Conservation (phyloP, 164 flowering plant genomes). For the Stephania yunnanensis region DNA sequence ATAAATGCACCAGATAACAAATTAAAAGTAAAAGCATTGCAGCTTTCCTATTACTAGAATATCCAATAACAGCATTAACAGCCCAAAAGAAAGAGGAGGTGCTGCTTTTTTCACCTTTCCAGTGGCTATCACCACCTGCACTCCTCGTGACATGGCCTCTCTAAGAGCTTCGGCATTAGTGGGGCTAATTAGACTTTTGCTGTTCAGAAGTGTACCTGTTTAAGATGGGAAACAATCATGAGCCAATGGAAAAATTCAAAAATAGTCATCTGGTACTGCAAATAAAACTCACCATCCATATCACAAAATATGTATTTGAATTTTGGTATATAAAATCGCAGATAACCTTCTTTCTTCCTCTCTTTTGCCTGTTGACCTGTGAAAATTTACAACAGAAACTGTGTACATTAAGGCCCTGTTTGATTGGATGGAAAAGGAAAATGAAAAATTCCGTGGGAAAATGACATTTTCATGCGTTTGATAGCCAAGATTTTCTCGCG, state of each 20-base stretch:
- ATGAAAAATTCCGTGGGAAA: no score
- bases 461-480: no score
- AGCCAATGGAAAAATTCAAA: constrained; percentile 8
- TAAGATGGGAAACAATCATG: constrained; percentile 14
- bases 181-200: constrained; percentile 60
- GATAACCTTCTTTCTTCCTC: constrained; percentile 81
- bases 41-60: neutral
- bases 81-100: neutral
- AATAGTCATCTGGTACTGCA: neutral
- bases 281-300: constrained; percentile 81
- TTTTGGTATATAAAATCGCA: constrained; percentile 80
- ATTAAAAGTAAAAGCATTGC: neutral
- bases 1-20: neutral
- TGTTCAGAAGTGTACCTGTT: constrained; percentile 80
- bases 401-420: no score
- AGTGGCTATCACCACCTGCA: constrained; percentile 89
- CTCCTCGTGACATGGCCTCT: constrained; percentile 79
- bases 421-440: no score
- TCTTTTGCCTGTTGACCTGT: constrained; percentile 46
- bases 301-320: constrained; percentile 87
- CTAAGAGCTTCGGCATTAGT: constrained; percentile 66
- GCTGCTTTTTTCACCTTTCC: constrained; percentile 61
- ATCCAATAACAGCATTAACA: neutral
- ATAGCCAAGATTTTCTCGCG: no score
- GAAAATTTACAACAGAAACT: constrained; percentile 28